Evolutionary conservation across 2,329 filamentous ascomycete genomes (phyloP), one percentile per base, ranked within the genome.

Genomic region (Sporothrix brunneoviolacea): DNA sequence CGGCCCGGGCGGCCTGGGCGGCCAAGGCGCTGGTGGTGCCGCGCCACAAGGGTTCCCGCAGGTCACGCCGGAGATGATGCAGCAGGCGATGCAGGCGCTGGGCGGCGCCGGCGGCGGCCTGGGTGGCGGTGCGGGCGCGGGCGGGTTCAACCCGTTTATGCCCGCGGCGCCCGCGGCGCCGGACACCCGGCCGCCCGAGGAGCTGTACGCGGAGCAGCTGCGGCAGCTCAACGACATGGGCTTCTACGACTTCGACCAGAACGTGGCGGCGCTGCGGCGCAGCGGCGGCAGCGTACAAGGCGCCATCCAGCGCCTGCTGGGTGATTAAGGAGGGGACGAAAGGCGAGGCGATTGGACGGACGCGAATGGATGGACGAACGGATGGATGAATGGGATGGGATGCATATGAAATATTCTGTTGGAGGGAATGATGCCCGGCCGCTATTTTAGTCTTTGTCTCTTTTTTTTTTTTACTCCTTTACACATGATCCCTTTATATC

Each of bases 151-250:
- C 47, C 52, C 49, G 15, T 40, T 46, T 33, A 36, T 22, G 13
- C 35, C 16, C 4, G 12, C 38, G 1, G 36, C 55, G 8, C 19
- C 54, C 1, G 13, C 54, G 9, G 69, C 79, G 16, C 86, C 89
- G 5, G 93, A 98, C 68, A 95, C 77, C 62, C 79, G 91, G 55
- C 91, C 93, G 4, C 91, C 93, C 0, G 93, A 98, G 73, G 93
- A 97, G 68, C 76, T 88, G 53, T 98, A 95, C 61, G 90, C 87
- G 3, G 83, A 88, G 28, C 91, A 98, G 69, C 74, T 98, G 44
- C 77, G 89, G 54, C 90, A 97, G 70, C 72, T 98, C 55, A 98
- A 98, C 66, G 93, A 97, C 58, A 98, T 98, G 93, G 93, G 93
- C 3, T 98, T 98, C 70, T 95, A 83, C 65, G 91, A 98, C 64